phyloP scores from a whole-genome alignment of 495 filamentous ascomycete species.

The Monascus purpureus region DNA sequence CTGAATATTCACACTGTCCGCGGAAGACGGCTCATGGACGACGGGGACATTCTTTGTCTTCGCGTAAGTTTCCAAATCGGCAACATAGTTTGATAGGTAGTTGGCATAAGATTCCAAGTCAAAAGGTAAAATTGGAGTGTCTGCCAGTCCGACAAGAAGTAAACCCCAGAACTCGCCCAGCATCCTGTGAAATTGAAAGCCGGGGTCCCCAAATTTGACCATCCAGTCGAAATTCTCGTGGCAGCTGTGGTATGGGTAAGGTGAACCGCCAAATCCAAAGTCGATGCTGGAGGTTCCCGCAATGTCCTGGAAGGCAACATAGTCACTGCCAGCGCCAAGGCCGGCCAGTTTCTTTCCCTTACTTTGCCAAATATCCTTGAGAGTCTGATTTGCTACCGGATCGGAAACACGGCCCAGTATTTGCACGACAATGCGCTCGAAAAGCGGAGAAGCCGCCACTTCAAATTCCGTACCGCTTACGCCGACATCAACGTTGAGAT shows the following conservation, averaged over 20 bases:
- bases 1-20: slow-evolving; percentile 36
- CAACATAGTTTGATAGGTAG: slow-evolving; percentile 44
- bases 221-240: slow-evolving; percentile 88
- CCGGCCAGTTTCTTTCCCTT: slow-evolving; percentile 42
- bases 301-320: slow-evolving; percentile 83
- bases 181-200: slow-evolving; percentile 66
- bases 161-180: slow-evolving; percentile 70
- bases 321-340: slow-evolving; percentile 74
- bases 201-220: slow-evolving; percentile 61
- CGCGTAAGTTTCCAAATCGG: slow-evolving; percentile 53
- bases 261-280: slow-evolving; percentile 57
- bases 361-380: slow-evolving; percentile 65
- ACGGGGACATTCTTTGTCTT: slow-evolving; percentile 35
- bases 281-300: slow-evolving; percentile 87
- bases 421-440: slow-evolving; percentile 53
- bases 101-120: slow-evolving; percentile 66
- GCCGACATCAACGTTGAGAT: slow-evolving; percentile 85
- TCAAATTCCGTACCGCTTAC: slow-evolving; percentile 60
- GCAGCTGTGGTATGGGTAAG: slow-evolving; percentile 68
- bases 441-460: slow-evolving; percentile 66
- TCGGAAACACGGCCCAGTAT: slow-evolving; percentile 62
- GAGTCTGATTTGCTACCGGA: slow-evolving; percentile 53
- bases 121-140: slow-evolving; percentile 69
- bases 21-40: slow-evolving; percentile 8
- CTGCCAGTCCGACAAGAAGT: slow-evolving; percentile 72